phyloP scores from a whole-genome alignment of 2,329 filamentous ascomycete genomes.

The Cercospora sp. region DNA sequence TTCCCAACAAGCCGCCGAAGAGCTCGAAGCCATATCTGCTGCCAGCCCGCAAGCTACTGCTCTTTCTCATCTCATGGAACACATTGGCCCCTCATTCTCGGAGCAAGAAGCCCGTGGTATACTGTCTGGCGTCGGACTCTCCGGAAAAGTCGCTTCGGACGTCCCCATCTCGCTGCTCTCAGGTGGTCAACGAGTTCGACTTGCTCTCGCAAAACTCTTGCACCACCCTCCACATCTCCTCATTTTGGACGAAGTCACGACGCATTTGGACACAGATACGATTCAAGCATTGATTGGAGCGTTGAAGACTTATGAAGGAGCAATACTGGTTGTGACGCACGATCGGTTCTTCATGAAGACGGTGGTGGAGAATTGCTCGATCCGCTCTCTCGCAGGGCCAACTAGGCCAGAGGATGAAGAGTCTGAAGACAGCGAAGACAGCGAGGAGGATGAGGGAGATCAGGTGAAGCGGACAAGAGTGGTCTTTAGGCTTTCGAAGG shows the following conservation, averaged over 20 bases:
- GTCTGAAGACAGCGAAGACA: constrained; percentile 14
- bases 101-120: constrained; percentile 70
- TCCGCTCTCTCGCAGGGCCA: constrained; percentile 20
- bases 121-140: constrained; percentile 68
- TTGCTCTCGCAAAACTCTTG: constrained; percentile 68
- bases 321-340: constrained; percentile 75
- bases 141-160: constrained; percentile 70
- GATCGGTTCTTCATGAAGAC: constrained; percentile 78
- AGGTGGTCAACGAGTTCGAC: constrained; percentile 70
- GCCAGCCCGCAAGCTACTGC: constrained; percentile 61
- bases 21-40: constrained; percentile 59
- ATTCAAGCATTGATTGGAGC: constrained; percentile 70
- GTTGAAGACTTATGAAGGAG: constrained; percentile 68
- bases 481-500: constrained; percentile 26
- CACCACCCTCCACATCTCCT: constrained; percentile 70
- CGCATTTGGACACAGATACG: constrained; percentile 81
- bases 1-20: constrained; percentile 75
- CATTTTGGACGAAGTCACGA: constrained; percentile 78
- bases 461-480: constrained; percentile 16
- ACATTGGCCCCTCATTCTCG: constrained; percentile 54
- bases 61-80: constrained; percentile 61
- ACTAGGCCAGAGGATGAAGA: constrained; percentile 31
- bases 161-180: constrained; percentile 72
- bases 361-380: constrained; percentile 63
- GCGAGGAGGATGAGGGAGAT: constrained; percentile 26